These are phyloP conservation scores for Malassezia nana DNA, from an alignment of 1,284 basidiomycete genomes.

Conservation along the genomic window DNA sequence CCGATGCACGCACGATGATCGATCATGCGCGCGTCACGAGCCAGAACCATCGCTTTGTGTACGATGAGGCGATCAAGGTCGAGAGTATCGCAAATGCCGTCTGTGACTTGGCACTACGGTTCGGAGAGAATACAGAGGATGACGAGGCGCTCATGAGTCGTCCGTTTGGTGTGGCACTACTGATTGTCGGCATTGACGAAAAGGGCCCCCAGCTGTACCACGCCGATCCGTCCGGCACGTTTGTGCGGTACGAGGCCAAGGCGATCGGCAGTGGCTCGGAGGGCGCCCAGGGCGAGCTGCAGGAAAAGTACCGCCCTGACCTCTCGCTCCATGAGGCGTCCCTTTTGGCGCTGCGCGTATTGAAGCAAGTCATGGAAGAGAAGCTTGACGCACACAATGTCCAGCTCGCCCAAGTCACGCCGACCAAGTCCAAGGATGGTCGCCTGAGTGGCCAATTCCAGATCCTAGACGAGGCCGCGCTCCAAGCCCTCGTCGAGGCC, in stretches of 20 bases:
- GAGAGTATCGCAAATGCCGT: slow-evolving; percentile 77
- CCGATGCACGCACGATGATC: slow-evolving; percentile 97
- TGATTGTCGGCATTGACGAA: slow-evolving; percentile 95
- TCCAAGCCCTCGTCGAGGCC: slow-evolving; percentile 40
- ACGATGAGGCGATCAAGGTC: slow-evolving; percentile 92
- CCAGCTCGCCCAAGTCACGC: slow-evolving; percentile 63
- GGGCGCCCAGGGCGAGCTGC: slow-evolving; percentile 89
- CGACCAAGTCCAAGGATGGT: slow-evolving; percentile 34
- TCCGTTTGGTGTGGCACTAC: slow-evolving; percentile 92
- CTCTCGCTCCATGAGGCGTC: slow-evolving; percentile 86
- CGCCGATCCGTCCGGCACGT: slow-evolving; percentile 98
- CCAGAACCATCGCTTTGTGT: slow-evolving; percentile 84
- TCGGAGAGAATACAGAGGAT: slow-evolving; percentile 90
- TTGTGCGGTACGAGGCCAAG: slow-evolving; percentile 92
- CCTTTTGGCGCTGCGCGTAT: slow-evolving; percentile 69
- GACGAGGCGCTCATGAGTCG: slow-evolving; percentile 85
- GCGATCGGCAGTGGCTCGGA: slow-evolving; percentile 97
- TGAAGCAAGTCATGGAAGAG: slow-evolving; percentile 99
- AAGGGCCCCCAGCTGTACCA: slow-evolving; percentile 83
- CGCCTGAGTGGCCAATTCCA: slow-evolving; percentile 38
- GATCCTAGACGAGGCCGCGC: slow-evolving; percentile 38
- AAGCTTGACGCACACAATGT: slow-evolving; percentile 97
- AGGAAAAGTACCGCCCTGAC: slow-evolving; percentile 89
- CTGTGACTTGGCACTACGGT: slow-evolving; percentile 90
- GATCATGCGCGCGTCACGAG: slow-evolving; percentile 96